phyloP scores from a whole-genome alignment of 192 early-diverging fungal species.

The Allomyces javanicus region DNA sequence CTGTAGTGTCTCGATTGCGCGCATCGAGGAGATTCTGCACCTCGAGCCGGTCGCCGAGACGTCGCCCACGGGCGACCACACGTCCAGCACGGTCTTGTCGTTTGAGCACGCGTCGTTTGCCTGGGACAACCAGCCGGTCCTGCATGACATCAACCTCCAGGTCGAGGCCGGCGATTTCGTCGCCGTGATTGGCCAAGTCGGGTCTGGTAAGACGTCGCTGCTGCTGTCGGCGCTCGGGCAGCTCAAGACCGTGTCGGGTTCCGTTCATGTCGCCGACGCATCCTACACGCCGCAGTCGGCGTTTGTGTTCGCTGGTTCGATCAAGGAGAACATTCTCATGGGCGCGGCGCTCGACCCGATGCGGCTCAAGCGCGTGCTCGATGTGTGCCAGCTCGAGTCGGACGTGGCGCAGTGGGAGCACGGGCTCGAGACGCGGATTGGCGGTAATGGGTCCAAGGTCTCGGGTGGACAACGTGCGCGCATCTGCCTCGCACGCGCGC shows the following conservation, averaged over 20 bases:
- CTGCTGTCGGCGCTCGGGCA: conserved; percentile 27
- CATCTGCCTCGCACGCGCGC: not conserved
- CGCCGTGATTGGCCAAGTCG: conserved; percentile 40
- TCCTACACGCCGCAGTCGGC: not conserved
- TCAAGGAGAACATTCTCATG: not conserved
- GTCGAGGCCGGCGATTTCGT: conserved; percentile 29
- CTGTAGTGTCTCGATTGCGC: not conserved
- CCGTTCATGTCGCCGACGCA: no score
- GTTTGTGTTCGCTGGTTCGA: not conserved
- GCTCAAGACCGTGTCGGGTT: no score
- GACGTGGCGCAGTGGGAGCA: not conserved
- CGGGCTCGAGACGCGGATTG: not conserved
- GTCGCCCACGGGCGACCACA: no score
- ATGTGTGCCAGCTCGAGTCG: not conserved
- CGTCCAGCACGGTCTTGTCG: no score
- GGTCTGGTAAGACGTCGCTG: conserved; percentile 42
- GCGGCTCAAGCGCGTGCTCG: not conserved
- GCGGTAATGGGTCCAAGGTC: not conserved
- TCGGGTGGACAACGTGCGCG: not conserved
- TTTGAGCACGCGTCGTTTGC: no score
- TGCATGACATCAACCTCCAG: conserved; percentile 20
- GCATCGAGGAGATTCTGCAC: not conserved
- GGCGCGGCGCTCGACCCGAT: not conserved
- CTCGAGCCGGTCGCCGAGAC: not conserved
- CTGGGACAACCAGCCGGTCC: conserved; percentile 4